Percentiles rank a stretch among this genome's conserved stretches.
phyloP scores from a whole-genome alignment of 345 rosid species.

The Salix udensis region DNA sequence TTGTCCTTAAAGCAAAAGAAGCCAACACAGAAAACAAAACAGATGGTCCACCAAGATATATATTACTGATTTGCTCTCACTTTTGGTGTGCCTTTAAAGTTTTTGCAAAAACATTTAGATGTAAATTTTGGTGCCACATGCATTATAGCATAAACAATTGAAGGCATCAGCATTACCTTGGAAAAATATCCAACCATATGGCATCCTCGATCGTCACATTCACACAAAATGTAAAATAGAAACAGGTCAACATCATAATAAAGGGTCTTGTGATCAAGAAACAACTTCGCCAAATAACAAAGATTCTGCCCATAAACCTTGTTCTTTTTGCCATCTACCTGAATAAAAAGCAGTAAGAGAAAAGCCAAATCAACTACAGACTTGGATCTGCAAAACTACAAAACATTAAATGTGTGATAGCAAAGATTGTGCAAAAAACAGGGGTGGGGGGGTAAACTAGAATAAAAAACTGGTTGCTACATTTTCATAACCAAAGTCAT shows the following conservation, averaged over 20 bases:
- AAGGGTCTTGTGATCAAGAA: constrained; percentile 98
- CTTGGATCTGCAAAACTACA: background rate
- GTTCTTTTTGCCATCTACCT: constrained; percentile 94
- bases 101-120: background rate
- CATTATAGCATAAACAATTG: background rate
- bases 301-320: constrained; percentile 99
- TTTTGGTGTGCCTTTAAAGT: background rate
- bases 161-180: constrained; percentile 49
- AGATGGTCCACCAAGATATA: background rate
- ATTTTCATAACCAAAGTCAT: background rate
- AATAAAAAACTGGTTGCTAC: background rate
- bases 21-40: background rate
- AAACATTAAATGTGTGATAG: background rate
- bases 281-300: constrained; percentile 92
- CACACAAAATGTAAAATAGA: constrained; percentile 86
- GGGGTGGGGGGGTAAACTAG: background rate
- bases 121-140: background rate
- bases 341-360: constrained; percentile 15
- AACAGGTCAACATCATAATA: constrained; percentile 96
- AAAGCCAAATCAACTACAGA: constrained; percentile 1
- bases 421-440: background rate
- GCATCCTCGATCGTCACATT: constrained; percentile 99
- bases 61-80: background rate
- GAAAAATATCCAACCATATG: constrained; percentile 99
- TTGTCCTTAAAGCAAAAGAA: background rate